Evolutionary conservation across 1,284 basidiomycete species (phyloP).

Genomic region (Marasmius tenuissimus): DNA sequence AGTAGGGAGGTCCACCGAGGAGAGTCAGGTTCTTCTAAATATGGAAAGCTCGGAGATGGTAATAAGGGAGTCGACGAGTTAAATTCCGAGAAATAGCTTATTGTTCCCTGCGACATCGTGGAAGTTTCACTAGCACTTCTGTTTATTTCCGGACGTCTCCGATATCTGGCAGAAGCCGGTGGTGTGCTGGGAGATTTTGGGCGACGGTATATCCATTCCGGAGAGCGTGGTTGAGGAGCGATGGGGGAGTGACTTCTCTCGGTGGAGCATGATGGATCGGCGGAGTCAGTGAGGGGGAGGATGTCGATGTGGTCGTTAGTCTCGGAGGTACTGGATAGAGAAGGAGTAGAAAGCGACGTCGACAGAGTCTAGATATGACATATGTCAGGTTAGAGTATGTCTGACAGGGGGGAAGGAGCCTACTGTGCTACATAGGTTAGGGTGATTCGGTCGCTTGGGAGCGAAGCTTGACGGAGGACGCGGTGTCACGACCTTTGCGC

Average conservation of each 20-base stretch:
- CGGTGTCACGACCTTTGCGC: constrained; percentile 10
- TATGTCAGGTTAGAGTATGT: background rate
- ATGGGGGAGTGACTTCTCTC: constrained; percentile 13
- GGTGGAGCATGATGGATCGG: constrained; percentile 2
- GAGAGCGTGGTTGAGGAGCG: constrained; percentile 22
- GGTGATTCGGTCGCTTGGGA: background rate
- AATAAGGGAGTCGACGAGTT: constrained; percentile 4
- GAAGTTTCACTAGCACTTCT: background rate
- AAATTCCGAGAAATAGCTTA: constrained; percentile 3
- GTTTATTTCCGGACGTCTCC: constrained; percentile 3
- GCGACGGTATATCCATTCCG: constrained; percentile 47
- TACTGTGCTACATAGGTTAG: background rate
- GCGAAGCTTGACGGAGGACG: background rate
- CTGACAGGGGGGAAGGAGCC: background rate
- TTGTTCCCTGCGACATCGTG: background rate
- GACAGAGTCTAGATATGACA: constrained; percentile 11
- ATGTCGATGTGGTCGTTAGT: constrained; percentile 5
- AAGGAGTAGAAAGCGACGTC: constrained; percentile 12
- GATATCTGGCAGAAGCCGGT: constrained; percentile 6
- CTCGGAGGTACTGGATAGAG: constrained; percentile 8
- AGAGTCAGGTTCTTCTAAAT: background rate
- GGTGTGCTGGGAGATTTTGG: constrained; percentile 34
- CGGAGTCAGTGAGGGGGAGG: constrained; percentile 5
- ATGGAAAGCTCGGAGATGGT: background rate
- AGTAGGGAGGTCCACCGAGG: constrained; percentile 11